Evolutionary conservation across 208 protist species (phyloP).

Genomic region (Naegleria fowleri): DNA sequence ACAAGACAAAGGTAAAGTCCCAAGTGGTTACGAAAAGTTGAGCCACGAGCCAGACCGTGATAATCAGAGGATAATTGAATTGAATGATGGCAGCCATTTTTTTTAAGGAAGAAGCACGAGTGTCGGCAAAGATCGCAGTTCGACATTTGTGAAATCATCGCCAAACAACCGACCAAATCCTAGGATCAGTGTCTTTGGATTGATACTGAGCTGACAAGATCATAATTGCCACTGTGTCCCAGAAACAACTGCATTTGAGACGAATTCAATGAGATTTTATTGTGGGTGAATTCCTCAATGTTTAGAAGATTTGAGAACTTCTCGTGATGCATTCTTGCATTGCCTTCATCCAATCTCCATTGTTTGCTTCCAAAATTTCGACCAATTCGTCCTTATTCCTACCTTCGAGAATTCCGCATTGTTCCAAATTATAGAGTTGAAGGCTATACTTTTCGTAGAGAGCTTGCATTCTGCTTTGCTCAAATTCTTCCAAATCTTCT

Average conservation of each 20-base stretch:
- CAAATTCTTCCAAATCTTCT: not conserved
- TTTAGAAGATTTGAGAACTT: no score
- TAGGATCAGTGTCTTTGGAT: no score
- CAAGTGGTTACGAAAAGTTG: not conserved
- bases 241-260: no score
- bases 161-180: no score
- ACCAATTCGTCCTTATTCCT: not conserved
- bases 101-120: no score
- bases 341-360: not conserved
- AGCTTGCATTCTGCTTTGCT: not conserved
- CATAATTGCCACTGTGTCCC: no score
- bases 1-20: not conserved
- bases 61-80: not conserved
- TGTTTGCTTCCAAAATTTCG: not conserved
- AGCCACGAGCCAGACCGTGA: not conserved
- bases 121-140: no score
- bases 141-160: no score
- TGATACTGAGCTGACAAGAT: no score
- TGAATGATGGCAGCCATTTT: not conserved
- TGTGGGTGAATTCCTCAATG: no score
- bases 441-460: not conserved
- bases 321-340: not conserved
- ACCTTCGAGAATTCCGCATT: not conserved
- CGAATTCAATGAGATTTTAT: no score
- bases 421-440: not conserved